A percentile compares a stretch with the other conserved stretches of the same genome.
These are phyloP conservation scores for Ceratobasidium sp. DNA, from an alignment of 1,284 basidiomycete species.

Conservation along the genomic window DNA sequence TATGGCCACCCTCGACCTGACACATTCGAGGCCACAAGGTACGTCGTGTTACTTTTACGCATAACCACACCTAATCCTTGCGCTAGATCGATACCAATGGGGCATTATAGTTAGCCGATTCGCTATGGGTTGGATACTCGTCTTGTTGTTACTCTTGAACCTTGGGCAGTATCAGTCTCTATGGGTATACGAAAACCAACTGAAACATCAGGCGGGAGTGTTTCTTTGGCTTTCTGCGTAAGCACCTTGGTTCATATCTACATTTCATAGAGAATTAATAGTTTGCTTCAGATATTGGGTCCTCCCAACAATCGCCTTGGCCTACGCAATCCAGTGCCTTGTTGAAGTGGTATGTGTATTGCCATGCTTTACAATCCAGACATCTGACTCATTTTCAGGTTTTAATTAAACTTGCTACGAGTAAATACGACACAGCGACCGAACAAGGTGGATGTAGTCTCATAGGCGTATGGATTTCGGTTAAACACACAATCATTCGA, in stretches of 20 bases:
- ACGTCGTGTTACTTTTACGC: not conserved
- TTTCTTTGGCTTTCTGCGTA: constrained; percentile 33
- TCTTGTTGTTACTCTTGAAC: constrained; percentile 17
- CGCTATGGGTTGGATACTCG: constrained; percentile 12
- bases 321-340: constrained; percentile 14
- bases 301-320: constrained; percentile 31
- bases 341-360: constrained; percentile 20
- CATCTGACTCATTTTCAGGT: no score
- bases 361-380: no score
- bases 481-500: no score
- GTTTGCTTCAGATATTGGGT: constrained; percentile 25
- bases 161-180: constrained; percentile 28
- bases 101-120: constrained; percentile 27
- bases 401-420: no score
- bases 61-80: not conserved
- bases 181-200: constrained; percentile 27
- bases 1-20: not conserved
- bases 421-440: no score
- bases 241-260: not conserved
- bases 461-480: no score
- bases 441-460: no score
- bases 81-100: constrained; percentile 35
- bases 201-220: not conserved
- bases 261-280: not conserved
- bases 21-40: constrained; percentile 28